These are phyloP conservation scores for Dactylellina drechsleri DNA, from an alignment of 2,329 filamentous ascomycete genomes.

Conservation along the genomic window DNA sequence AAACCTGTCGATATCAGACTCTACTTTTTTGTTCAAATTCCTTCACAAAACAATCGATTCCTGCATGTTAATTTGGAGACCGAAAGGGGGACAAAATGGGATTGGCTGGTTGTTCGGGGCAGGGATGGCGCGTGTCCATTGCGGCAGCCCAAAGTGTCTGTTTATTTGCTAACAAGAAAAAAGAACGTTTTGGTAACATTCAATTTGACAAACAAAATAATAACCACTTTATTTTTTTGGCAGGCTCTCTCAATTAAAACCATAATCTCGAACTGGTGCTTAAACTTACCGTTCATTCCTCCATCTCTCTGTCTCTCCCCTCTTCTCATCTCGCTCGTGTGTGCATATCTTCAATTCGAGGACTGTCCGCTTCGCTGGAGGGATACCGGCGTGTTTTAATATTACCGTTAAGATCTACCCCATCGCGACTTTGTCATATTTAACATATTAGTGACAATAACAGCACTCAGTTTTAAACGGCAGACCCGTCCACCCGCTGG, in stretches of 20 bases:
- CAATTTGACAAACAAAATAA: constrained; percentile 32
- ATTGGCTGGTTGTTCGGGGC: constrained; percentile 41
- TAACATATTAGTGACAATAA: not conserved
- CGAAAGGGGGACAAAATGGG: not conserved
- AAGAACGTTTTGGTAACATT: constrained; percentile 15
- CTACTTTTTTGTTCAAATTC: too few relatives aligned
- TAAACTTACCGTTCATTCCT: not conserved
- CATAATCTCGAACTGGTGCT: too few relatives aligned
- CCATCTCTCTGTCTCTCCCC: constrained; percentile 17
- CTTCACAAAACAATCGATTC: too few relatives aligned
- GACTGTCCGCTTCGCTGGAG: constrained; percentile 1
- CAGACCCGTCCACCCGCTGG: constrained; percentile 7
- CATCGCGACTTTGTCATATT: not conserved
- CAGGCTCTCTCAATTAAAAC: too few relatives aligned
- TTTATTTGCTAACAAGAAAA: constrained; percentile 47
- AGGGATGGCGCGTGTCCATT: constrained; percentile 47
- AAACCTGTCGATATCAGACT: too few relatives aligned
- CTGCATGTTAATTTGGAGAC: not conserved
- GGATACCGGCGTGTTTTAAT: constrained; percentile 11
- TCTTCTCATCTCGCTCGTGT: constrained; percentile 19
- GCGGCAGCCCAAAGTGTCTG: constrained; percentile 37
- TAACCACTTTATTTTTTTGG: not conserved
- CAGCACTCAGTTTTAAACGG: constrained; percentile 6
- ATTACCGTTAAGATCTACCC: not conserved
- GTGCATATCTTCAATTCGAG: not conserved